These are phyloP conservation scores for Gossypium australe DNA, from an alignment of 345 rosid genomes.

Conservation along the genomic window DNA sequence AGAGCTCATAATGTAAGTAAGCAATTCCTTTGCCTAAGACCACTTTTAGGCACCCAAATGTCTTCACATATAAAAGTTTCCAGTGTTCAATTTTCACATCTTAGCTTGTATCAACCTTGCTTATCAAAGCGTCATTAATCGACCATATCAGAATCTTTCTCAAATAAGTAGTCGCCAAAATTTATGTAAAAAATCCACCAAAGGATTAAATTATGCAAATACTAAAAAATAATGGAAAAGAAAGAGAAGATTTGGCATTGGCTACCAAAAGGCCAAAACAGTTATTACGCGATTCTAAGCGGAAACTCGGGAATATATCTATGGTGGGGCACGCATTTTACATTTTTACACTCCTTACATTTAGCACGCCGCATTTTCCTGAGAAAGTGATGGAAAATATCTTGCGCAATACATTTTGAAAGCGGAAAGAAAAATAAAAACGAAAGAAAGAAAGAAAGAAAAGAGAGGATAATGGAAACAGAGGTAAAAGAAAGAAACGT, in stretches of 20 bases:
- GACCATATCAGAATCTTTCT: too few relatives aligned
- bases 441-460: not conserved
- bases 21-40: too few relatives aligned
- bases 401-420: conserved; percentile 4
- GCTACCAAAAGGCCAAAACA: not conserved
- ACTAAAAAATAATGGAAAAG: not conserved
- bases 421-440: not conserved
- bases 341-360: not conserved
- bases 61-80: too few relatives aligned
- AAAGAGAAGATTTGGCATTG: not conserved
- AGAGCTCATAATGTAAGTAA: too few relatives aligned
- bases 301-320: not conserved
- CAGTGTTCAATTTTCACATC: too few relatives aligned
- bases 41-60: too few relatives aligned
- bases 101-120: too few relatives aligned
- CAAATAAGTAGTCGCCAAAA: too few relatives aligned
- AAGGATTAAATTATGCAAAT: not conserved
- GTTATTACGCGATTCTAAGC: not conserved
- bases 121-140: too few relatives aligned
- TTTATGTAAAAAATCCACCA: too few relatives aligned
- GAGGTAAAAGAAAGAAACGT: conserved; percentile 9
- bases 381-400: conserved; percentile 2
- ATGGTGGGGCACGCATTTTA: not conserved
- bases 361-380: not conserved
- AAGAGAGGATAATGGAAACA: not conserved